Conservation (phyloP, 2,329 filamentous ascomycete genomes). For the Pseudophaeomoniella oleicola region DNA sequence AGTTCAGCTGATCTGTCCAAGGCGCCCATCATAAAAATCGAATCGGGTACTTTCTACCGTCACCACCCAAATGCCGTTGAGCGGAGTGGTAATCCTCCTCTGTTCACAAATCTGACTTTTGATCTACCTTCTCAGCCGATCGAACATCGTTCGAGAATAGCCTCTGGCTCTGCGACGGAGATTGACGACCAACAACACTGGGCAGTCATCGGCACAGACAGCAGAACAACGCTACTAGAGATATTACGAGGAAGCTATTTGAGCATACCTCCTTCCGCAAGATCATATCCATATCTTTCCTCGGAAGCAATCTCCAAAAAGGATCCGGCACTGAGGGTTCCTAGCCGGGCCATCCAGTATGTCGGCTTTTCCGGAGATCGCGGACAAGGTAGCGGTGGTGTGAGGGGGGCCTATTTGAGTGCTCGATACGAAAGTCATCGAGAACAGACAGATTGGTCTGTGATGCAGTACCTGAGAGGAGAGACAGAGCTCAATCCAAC, state of each 20-base stretch:
- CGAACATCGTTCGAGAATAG: conserved; percentile 18
- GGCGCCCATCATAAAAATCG: conserved; percentile 52
- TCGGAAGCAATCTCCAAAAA: conserved; percentile 41
- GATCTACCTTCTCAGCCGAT: conserved; percentile 41
- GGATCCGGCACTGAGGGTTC: conserved; percentile 39
- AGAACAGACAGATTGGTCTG: conserved; percentile 76
- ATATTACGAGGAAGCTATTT: conserved; percentile 62
- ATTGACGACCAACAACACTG: conserved; percentile 44
- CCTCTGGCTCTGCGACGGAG: conserved; percentile 2
- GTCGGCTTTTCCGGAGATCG: conserved; percentile 62
- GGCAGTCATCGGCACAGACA: conserved; percentile 68
- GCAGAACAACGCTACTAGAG: conserved; percentile 72
- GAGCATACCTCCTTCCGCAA: conserved; percentile 58
- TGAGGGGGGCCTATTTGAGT: conserved; percentile 65
- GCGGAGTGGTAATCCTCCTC: conserved; percentile 46
- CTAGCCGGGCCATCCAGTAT: conserved; percentile 62
- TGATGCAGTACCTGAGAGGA: conserved; percentile 66
- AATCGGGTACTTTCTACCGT: conserved; percentile 71
- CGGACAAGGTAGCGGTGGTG: conserved; percentile 30
- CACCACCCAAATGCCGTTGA: conserved; percentile 46
- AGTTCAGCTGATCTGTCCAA: neutral
- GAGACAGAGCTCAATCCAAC: conserved; percentile 71
- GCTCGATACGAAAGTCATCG: conserved; percentile 79
- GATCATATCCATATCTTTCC: conserved; percentile 66
- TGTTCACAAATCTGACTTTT: conserved; percentile 61